Evolutionary conservation across 2,329 filamentous ascomycete genomes (phyloP), one percentile per base, ranked within the genome.

Genomic region (Diaporthe citrichinensis): DNA sequence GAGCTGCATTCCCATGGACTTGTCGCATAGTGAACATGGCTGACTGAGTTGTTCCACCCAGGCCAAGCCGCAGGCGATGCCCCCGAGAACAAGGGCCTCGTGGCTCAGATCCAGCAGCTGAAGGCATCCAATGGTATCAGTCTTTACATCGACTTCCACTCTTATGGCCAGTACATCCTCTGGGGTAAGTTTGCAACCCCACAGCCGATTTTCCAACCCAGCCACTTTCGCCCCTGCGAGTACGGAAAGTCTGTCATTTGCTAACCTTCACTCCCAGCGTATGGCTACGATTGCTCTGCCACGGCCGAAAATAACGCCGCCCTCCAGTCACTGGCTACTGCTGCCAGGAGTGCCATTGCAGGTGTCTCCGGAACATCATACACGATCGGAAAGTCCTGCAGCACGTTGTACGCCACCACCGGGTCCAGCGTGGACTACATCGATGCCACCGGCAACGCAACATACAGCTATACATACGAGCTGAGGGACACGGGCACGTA

Each of bases 81-180:
- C 0, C 86, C 88, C 7, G 90, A 92, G 82, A 90, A 85, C 78
- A 83, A 84, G 75, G 87, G 83, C 0, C 83, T 93, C 12, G 85
- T 82, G 7, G 79, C 78, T 53, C 85, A 82, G 78, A 78, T 84
- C 36, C 78, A 81, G 67, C 78, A 78, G 28, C 80, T 83, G 73
- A 82, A 84, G 75, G 74, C 79, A 12, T 73, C 78, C 4, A 85
- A 89, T 76, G 89, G 90, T 1, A 84, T 93, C 55, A 88, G 90
- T 79, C 85, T 92, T 3, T 94, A 89, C 82, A 89, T 93, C 77
- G 92, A 94, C 82, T 90, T 89, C 80, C 92, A 94, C 83, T 87
- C 90, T 0, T 94, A 92, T 83, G 88, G 87, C 15, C 91, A 93
- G 77, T 72, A 72, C 25, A 72, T 72, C 39, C 53, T 72, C 17